phyloP scores from a whole-genome alignment of 1,284 basidiomycete species.

The Puccinia coronata region DNA sequence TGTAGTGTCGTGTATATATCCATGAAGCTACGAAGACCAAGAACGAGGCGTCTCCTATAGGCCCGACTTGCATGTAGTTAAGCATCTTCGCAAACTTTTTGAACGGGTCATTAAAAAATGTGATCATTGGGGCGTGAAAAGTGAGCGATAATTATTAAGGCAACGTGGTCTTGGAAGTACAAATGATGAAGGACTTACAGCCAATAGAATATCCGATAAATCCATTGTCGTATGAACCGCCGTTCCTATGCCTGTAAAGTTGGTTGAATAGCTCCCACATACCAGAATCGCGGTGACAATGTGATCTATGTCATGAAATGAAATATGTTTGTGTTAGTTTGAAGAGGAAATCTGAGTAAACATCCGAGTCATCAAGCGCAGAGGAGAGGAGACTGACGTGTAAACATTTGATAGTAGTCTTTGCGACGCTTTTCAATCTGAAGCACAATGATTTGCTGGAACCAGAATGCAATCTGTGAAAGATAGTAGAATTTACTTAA shows the following conservation, averaged over 20 bases:
- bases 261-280: conserved; percentile 55
- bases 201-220: conserved; percentile 57
- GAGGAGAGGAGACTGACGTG: conserved; percentile 46
- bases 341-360: neutral
- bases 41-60: conserved; percentile 20
- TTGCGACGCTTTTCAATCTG: conserved; percentile 57
- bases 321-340: neutral
- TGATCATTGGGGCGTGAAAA: too few species aligned
- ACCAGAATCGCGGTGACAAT: conserved; percentile 58
- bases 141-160: too few species aligned
- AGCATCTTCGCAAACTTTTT: conserved; percentile 38
- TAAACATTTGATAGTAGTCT: conserved; percentile 59
- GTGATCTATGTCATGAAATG: conserved; percentile 52
- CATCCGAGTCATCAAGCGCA: neutral
- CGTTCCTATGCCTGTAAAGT: conserved; percentile 57
- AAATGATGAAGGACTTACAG: conserved; percentile 52
- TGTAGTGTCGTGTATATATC: conserved; percentile 44
- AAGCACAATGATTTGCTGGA: conserved; percentile 58
- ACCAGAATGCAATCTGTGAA: conserved; percentile 57
- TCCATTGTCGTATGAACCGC: conserved; percentile 58
- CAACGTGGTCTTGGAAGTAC: too few species aligned
- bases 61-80: conserved; percentile 14
- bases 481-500: conserved; percentile 58
- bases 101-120: neutral
- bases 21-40: conserved; percentile 44